Evolutionary conservation across 306 rosid genomes (phyloP).

Genomic region (Cicer cuneatum): DNA sequence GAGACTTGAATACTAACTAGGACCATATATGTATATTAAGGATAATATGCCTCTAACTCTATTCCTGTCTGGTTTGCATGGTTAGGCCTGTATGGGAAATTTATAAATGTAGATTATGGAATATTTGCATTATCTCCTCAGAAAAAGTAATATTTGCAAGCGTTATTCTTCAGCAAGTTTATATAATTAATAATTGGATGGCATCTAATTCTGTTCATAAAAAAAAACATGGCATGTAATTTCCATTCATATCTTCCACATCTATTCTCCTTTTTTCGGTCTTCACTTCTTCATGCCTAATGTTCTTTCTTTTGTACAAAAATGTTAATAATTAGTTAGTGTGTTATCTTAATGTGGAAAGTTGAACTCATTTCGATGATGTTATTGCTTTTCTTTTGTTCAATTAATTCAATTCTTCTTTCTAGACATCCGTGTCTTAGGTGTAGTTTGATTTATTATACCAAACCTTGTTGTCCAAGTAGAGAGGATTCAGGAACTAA

Average conservation of each 20-base stretch:
- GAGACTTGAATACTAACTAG: not conserved
- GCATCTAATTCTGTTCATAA: not conserved
- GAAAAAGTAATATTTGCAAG: not conserved
- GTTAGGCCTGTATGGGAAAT: not conserved
- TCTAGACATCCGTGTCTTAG: too few species aligned
- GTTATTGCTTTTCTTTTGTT: too few species aligned
- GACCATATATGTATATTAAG: too few species aligned
- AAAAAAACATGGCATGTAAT: not conserved
- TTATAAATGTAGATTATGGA: not conserved
- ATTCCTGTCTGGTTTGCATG: not conserved
- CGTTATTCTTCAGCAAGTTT: not conserved
- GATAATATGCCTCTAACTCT: not conserved
- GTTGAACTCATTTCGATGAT: too few species aligned
- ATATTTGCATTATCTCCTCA: not conserved
- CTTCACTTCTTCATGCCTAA: not conserved
- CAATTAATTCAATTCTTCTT: too few species aligned
- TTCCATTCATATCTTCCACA: not conserved
- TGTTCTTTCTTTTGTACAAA: too few species aligned
- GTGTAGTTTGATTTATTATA: too few species aligned
- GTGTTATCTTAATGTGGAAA: too few species aligned
- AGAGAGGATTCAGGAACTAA: too few species aligned
- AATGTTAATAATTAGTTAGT: too few species aligned
- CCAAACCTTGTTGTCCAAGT: too few species aligned
- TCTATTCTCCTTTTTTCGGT: not conserved
- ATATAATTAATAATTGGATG: not conserved